Percentiles rank a stretch among this genome's conserved stretches.
phyloP scores from a whole-genome alignment of 352 stramenopile genomes.

The Phytophthora aleatoria region DNA sequence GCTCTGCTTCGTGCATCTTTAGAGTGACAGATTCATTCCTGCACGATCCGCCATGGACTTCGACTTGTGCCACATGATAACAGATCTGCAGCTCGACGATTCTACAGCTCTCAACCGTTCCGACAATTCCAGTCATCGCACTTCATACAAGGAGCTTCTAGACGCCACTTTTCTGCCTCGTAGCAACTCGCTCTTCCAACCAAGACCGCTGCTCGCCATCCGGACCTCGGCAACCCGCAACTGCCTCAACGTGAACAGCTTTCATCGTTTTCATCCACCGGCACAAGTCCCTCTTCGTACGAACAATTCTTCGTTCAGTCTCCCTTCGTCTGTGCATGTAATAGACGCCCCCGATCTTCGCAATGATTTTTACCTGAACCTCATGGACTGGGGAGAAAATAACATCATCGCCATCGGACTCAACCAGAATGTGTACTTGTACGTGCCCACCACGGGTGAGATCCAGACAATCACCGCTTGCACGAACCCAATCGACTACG shows the following conservation, averaged over 20 bases:
- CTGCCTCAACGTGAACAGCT: not conserved
- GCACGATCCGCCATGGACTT: slow-evolving; percentile 10
- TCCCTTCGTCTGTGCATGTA: slow-evolving; percentile 69
- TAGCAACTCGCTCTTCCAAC: not conserved
- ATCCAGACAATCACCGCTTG: slow-evolving; percentile 90
- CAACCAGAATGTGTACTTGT: slow-evolving; percentile 94
- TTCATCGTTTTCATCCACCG: not conserved
- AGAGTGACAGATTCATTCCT: slow-evolving; percentile 17
- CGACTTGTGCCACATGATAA: slow-evolving; percentile 12
- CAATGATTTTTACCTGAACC: slow-evolving; percentile 98
- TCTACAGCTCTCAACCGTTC: not conserved
- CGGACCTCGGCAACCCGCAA: slow-evolving; percentile 5
- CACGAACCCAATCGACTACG: slow-evolving; percentile 83
- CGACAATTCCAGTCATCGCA: not conserved
- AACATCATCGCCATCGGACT: slow-evolving; percentile 96
- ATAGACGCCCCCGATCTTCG: slow-evolving; percentile 95
- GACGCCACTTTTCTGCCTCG: slow-evolving; percentile 1
- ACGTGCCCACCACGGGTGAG: slow-evolving; percentile 89
- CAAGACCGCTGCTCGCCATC: slow-evolving; percentile 8
- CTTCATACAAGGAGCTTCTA: slow-evolving; percentile 9
- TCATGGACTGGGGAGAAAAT: slow-evolving; percentile 94
- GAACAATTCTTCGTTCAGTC: not conserved
- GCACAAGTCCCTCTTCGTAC: not conserved
- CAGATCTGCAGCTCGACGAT: not conserved
- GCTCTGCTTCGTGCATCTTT: not conserved